phyloP scores from a whole-genome alignment of 2,329 filamentous ascomycete genomes.

The Pyrenochaeta sp. region DNA sequence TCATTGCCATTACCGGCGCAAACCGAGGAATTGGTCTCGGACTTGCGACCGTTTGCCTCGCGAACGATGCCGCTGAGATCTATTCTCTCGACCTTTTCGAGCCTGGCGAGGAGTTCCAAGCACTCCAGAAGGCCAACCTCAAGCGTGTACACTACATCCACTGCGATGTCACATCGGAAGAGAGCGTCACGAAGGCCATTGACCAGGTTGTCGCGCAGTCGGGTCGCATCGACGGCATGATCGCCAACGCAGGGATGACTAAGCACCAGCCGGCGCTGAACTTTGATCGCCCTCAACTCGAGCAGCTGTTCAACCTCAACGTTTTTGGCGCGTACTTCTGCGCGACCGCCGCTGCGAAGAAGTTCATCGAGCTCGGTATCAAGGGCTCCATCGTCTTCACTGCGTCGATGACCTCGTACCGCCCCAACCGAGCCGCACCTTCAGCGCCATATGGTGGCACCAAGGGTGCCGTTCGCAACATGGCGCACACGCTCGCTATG shows the following conservation, averaged over 20 bases:
- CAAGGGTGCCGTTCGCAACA: slow-evolving; percentile 54
- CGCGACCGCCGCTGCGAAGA: slow-evolving; percentile 56
- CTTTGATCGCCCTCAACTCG: slow-evolving; percentile 59
- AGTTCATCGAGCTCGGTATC: slow-evolving; percentile 56
- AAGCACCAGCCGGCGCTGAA: slow-evolving; percentile 63
- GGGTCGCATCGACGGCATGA: slow-evolving; percentile 61
- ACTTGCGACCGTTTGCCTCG: slow-evolving; percentile 57
- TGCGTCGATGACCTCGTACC: slow-evolving; percentile 60
- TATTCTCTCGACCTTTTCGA: slow-evolving; percentile 61
- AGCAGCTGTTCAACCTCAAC: slow-evolving; percentile 59
- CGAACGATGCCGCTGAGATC: slow-evolving; percentile 56
- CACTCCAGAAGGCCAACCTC: slow-evolving; percentile 52
- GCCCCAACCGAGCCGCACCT: slow-evolving; percentile 60
- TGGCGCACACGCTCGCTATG: slow-evolving; percentile 70
- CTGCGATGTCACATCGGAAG: slow-evolving; percentile 60
- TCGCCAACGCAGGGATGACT: slow-evolving; percentile 62
- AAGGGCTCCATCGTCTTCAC: slow-evolving; percentile 61
- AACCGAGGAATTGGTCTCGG: slow-evolving; percentile 55
- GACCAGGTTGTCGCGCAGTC: slow-evolving; percentile 58
- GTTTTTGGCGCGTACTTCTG: slow-evolving; percentile 58
- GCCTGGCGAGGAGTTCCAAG: slow-evolving; percentile 56
- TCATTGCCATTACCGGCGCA: slow-evolving; percentile 45
- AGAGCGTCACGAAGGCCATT: slow-evolving; percentile 55
- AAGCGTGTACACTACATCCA: slow-evolving; percentile 56
- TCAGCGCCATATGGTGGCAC: slow-evolving; percentile 59